Conservation (phyloP, 371 early-diverging fungal genomes). For the Saksenaea vasiformis region DNA sequence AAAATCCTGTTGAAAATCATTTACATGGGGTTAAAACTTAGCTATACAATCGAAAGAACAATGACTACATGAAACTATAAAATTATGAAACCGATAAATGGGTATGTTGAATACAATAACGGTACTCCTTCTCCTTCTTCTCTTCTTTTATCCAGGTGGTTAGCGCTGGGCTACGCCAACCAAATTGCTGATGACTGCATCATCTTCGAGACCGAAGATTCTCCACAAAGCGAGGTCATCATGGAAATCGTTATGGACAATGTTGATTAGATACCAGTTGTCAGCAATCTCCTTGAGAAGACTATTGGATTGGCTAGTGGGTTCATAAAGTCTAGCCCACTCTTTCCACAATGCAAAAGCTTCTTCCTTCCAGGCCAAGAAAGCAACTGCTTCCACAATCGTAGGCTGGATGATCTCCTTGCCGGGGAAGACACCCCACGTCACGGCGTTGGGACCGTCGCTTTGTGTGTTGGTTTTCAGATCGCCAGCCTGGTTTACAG, state of each 20-base stretch:
- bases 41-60: too few relatives aligned
- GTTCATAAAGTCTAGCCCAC: constrained; percentile 84
- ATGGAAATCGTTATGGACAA: constrained; percentile 95
- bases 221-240: constrained; percentile 71
- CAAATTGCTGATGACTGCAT: constrained; percentile 38
- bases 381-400: constrained; percentile 88
- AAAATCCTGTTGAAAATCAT: too few relatives aligned
- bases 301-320: constrained; percentile 56
- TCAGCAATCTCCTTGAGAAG: constrained; percentile 71
- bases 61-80: too few relatives aligned
- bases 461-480: constrained; percentile 81
- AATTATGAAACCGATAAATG: neutral
- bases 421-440: constrained; percentile 99
- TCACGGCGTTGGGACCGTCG: constrained; percentile 93
- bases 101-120: constrained; percentile 6
- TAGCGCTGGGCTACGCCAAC: constrained; percentile 16
- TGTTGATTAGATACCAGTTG: constrained; percentile 90
- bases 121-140: neutral
- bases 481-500: constrained; percentile 88
- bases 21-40: too few relatives aligned
- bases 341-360: constrained; percentile 94
- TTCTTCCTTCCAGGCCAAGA: constrained; percentile 97
- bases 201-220: constrained; percentile 62
- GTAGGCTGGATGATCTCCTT: constrained; percentile 98
- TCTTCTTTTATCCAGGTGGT: too few relatives aligned